Evolutionary conservation across 2,329 filamentous ascomycete genomes (phyloP).

Genomic region (Nigrospora oryzae): DNA sequence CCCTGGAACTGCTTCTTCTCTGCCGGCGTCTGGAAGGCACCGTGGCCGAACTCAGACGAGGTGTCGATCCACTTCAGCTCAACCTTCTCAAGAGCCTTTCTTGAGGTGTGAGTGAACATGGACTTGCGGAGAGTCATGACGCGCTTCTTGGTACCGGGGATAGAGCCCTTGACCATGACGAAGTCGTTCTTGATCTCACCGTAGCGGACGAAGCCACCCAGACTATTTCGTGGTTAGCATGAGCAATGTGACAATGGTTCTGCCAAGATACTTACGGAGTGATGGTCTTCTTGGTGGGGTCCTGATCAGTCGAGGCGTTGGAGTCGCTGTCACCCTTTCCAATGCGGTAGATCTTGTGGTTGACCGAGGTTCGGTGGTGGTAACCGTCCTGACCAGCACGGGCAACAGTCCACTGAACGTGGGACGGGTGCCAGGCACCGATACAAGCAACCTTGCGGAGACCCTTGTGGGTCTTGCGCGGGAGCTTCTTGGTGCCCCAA

Average conservation of each 20-base stretch:
- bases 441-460: conserved; percentile 99
- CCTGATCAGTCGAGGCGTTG: conserved; percentile 90
- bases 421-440: conserved; percentile 99
- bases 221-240: conserved; percentile 44
- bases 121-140: conserved; percentile 98
- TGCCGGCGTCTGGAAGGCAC: conserved; percentile 95
- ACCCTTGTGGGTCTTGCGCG: conserved; percentile 99
- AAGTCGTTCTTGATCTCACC: conserved; percentile 99
- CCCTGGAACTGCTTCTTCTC: conserved; percentile 98
- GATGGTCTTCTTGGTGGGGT: conserved; percentile 98
- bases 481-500: conserved; percentile 99
- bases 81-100: conserved; percentile 96
- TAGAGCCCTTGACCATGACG: conserved; percentile 93
- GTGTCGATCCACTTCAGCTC: conserved; percentile 99
- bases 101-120: conserved; percentile 94
- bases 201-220: conserved; percentile 99
- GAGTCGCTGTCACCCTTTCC: conserved; percentile 86
- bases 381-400: conserved; percentile 99
- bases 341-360: conserved; percentile 99
- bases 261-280: conserved; percentile 72
- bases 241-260: background rate
- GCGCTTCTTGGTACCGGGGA: conserved; percentile 98
- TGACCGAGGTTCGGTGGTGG: conserved; percentile 99
- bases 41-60: conserved; percentile 99
- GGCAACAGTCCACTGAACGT: conserved; percentile 99